Evolutionary conservation across 1,284 basidiomycete species (phyloP).

Genomic region (Papiliotrema terrestris): DNA sequence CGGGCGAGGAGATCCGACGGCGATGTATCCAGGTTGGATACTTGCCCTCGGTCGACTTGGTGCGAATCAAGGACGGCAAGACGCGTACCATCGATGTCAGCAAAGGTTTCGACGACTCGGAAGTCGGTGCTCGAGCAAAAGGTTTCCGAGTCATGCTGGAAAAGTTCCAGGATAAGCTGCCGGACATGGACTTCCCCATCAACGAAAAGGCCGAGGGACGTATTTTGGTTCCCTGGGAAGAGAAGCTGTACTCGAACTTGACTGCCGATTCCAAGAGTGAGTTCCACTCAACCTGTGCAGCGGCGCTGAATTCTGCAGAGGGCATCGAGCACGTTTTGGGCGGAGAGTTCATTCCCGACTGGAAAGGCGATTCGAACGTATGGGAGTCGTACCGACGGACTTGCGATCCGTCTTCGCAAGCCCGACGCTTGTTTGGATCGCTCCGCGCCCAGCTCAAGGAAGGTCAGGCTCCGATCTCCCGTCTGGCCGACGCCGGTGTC

Average conservation of each 20-base stretch:
- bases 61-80: slow-evolving; percentile 66
- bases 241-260: slow-evolving; percentile 64
- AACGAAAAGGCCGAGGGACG: slow-evolving; percentile 89
- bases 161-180: slow-evolving; percentile 68
- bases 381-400: slow-evolving; percentile 92
- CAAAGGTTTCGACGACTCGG: slow-evolving; percentile 60
- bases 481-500: slow-evolving; percentile 48
- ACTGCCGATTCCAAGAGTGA: slow-evolving; percentile 53
- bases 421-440: slow-evolving; percentile 75
- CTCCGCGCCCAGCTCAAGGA: slow-evolving; percentile 55
- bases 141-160: slow-evolving; percentile 72
- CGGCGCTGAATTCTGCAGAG: slow-evolving; percentile 43
- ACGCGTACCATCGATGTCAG: slow-evolving; percentile 62
- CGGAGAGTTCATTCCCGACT: slow-evolving; percentile 72
- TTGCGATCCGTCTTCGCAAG: slow-evolving; percentile 71
- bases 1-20: slow-evolving; percentile 66
- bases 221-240: slow-evolving; percentile 83
- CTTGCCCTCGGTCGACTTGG: slow-evolving; percentile 76
- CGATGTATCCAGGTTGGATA: slow-evolving; percentile 71
- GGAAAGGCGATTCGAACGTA: slow-evolving; percentile 74
- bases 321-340: slow-evolving; percentile 62
- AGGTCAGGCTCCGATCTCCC: slow-evolving; percentile 48
- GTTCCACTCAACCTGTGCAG: too few relatives aligned
- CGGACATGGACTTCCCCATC: slow-evolving; percentile 86
- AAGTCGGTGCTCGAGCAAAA: slow-evolving; percentile 69